These are phyloP conservation scores for Cladorrhinum samala DNA, from an alignment of 495 filamentous ascomycete species.

Conservation along the genomic window DNA sequence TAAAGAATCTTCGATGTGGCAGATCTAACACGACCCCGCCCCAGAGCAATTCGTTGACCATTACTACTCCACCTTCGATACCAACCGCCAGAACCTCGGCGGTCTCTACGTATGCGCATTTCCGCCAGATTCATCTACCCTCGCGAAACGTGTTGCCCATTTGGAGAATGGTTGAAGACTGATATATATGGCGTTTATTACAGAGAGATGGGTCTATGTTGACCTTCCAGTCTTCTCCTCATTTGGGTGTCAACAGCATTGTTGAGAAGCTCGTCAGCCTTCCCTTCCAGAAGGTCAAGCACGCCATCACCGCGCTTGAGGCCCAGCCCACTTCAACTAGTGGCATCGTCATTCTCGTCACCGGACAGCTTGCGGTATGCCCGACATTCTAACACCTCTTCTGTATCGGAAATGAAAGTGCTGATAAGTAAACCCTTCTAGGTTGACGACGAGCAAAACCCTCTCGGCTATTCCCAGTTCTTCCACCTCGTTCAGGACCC, in stretches of 20 bases:
- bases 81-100: constrained; percentile 51
- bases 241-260: constrained; percentile 56
- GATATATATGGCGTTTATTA: no score
- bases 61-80: constrained; percentile 87
- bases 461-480: constrained; percentile 78
- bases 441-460: constrained; percentile 74
- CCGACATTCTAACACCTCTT: background rate
- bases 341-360: constrained; percentile 77
- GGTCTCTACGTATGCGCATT: constrained; percentile 69
- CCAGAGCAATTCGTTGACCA: constrained; percentile 76
- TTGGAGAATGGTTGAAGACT: no score
- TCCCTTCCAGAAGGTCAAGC: constrained; percentile 73
- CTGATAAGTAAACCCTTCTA: constrained; percentile 27
- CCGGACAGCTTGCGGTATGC: constrained; percentile 72
- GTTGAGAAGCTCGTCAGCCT: constrained; percentile 66
- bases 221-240: constrained; percentile 71
- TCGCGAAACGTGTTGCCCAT: no score
- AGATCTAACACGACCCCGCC: background rate
- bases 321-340: constrained; percentile 62
- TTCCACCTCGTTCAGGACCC: constrained; percentile 74
- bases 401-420: background rate
- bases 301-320: constrained; percentile 63
- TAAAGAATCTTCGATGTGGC: background rate
- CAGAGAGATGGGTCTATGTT: constrained; percentile 85
- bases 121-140: no score